Percentiles rank a stretch among this genome's conserved stretches.
These are phyloP conservation scores for Cercophora newfieldiana DNA, from an alignment of 495 filamentous ascomycete genomes.

Conservation along the genomic window DNA sequence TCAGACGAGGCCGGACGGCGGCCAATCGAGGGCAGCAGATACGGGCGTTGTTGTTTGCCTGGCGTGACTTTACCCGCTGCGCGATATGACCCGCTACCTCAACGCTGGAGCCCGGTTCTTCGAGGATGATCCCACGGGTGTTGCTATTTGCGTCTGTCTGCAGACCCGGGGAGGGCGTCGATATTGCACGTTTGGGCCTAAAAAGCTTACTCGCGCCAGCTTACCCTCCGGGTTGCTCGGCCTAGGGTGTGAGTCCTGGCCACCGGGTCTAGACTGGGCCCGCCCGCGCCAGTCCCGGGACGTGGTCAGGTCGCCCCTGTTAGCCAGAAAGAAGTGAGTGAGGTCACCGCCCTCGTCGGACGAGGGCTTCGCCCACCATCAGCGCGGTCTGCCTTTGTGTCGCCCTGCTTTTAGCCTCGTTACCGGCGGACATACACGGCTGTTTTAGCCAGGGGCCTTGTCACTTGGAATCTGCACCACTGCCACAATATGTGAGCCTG, in stretches of 20 bases:
- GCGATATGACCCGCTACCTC: background rate
- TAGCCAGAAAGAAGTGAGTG: too few species aligned
- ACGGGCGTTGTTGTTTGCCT: background rate
- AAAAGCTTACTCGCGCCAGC: background rate
- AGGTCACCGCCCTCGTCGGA: background rate
- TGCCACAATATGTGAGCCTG: slow-evolving; percentile 5
- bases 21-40: background rate
- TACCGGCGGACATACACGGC: background rate
- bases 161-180: background rate
- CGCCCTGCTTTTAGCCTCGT: background rate
- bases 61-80: background rate
- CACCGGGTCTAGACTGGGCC: background rate
- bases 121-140: background rate
- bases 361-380: background rate
- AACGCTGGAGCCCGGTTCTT: background rate
- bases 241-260: background rate
- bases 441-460: background rate
- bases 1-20: background rate
- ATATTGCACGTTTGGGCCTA: background rate
- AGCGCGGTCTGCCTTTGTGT: background rate
- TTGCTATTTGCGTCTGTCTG: background rate
- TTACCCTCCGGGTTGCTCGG: background rate
- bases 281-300: background rate
- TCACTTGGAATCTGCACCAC: background rate
- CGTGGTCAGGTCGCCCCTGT: too few species aligned